Percentiles rank a stretch among this genome's conserved stretches.
phyloP scores from a whole-genome alignment of 2,329 filamentous ascomycete species.

The Fusarium ambrosium region DNA sequence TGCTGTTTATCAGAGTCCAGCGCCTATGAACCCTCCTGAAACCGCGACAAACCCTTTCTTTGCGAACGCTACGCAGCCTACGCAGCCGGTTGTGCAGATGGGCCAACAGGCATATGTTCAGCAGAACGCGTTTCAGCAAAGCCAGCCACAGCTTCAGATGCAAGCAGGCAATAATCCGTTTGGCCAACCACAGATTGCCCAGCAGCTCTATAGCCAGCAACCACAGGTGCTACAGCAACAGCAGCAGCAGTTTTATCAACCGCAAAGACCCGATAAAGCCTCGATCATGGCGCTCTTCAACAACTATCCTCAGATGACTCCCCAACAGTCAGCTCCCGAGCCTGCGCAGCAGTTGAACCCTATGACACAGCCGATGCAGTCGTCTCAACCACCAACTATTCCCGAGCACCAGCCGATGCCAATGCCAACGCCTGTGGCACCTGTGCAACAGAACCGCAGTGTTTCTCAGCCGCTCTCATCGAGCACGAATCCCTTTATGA shows the following conservation, averaged over 20 bases:
- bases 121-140: slow-evolving; percentile 38
- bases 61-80: slow-evolving; percentile 44
- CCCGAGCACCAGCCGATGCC: slow-evolving; percentile 47
- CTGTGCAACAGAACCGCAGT: slow-evolving; percentile 43
- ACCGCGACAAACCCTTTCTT: slow-evolving; percentile 57
- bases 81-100: slow-evolving; percentile 46
- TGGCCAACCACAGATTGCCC: slow-evolving; percentile 24
- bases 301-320: slow-evolving; percentile 69
- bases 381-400: slow-evolving; percentile 47
- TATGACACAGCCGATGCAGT: slow-evolving; percentile 22
- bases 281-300: slow-evolving; percentile 83
- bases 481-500: slow-evolving; percentile 71
- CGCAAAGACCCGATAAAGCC: slow-evolving; percentile 73
- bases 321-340: slow-evolving; percentile 53
- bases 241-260: slow-evolving; percentile 55
- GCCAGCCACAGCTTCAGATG: slow-evolving; percentile 34
- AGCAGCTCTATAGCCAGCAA: slow-evolving; percentile 43
- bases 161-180: slow-evolving; percentile 31
- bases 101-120: slow-evolving; percentile 47
- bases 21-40: slow-evolving; percentile 42
- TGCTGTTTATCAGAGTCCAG: slow-evolving; percentile 52
- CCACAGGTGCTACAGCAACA: slow-evolving; percentile 44
- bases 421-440: slow-evolving; percentile 44
- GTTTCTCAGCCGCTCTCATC: slow-evolving; percentile 54
- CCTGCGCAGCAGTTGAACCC: slow-evolving; percentile 41